phyloP scores from a whole-genome alignment of 2,329 filamentous ascomycete species.

The Erysiphe pulchra region DNA sequence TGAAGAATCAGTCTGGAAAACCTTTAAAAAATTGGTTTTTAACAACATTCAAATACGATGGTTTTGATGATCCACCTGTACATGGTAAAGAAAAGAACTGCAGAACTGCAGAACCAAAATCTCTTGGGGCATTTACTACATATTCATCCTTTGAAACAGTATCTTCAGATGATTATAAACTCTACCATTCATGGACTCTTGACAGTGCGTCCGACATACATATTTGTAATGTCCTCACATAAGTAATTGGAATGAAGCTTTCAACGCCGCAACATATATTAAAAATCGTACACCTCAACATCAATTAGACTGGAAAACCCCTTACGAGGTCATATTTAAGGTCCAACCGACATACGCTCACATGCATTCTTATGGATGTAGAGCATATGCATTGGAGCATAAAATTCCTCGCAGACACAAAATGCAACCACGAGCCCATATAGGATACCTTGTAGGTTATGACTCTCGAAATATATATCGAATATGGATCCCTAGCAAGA shows the following conservation, averaged over 20 bases:
- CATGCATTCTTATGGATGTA: not conserved
- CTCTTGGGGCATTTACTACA: not conserved
- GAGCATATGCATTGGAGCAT: conserved; percentile 1
- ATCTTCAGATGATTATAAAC: not conserved
- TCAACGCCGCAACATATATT: not conserved
- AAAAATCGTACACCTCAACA: not conserved
- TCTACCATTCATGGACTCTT: not conserved
- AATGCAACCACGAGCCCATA: not conserved
- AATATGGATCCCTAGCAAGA: not conserved
- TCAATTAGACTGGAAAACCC: not conserved
- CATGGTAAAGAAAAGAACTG: not conserved
- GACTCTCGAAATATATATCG: not conserved
- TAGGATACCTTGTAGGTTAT: not conserved
- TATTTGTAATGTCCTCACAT: not conserved
- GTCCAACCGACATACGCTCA: not conserved
- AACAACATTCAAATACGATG: not conserved
- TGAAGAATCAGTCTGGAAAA: not conserved
- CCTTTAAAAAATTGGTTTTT: not conserved
- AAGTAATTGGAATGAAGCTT: not conserved
- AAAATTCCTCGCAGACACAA: not conserved
- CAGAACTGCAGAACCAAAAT: not conserved
- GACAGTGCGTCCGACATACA: not conserved
- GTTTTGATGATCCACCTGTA: not conserved
- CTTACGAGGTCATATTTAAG: not conserved
- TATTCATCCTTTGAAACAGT: not conserved